Percentiles rank a stretch among this genome's conserved stretches.
Evolutionary conservation across 2,329 filamentous ascomycete species (phyloP).

Genomic region (Ophiocordyceps camponoti-saundersi): DNA sequence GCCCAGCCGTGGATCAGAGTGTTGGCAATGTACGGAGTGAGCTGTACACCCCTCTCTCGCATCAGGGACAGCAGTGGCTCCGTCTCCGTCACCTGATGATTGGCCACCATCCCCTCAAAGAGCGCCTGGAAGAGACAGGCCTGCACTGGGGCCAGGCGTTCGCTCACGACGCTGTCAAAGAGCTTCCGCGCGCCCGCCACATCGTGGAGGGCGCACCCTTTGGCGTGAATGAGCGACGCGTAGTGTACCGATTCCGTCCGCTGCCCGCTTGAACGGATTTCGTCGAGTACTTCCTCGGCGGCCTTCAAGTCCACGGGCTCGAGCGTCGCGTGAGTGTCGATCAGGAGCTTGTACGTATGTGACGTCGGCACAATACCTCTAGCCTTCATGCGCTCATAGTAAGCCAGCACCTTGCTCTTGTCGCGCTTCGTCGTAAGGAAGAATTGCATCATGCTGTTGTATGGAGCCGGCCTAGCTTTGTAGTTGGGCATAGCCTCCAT

Average conservation of each 20-base stretch:
- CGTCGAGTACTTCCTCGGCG: constrained; percentile 66
- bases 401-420: constrained; percentile 79
- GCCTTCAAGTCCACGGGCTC: constrained; percentile 80
- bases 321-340: constrained; percentile 87
- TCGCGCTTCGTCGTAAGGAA: constrained; percentile 96
- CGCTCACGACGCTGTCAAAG: constrained; percentile 65
- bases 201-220: constrained; percentile 86
- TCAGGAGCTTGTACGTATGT: constrained; percentile 93
- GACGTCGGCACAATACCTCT: constrained; percentile 80
- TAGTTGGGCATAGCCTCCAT: constrained; percentile 99
- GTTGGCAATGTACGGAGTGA: constrained; percentile 97
- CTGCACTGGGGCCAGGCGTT: constrained; percentile 50
- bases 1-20: constrained; percentile 97
- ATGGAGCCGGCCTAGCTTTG: constrained; percentile 90
- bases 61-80: constrained; percentile 62
- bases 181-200: constrained; percentile 65
- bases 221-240: constrained; percentile 86
- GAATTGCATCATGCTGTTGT: constrained; percentile 99
- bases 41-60: constrained; percentile 54
- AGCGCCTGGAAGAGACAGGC: constrained; percentile 88
- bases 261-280: constrained; percentile 59
- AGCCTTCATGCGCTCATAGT: constrained; percentile 86
- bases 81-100: constrained; percentile 66
- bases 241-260: constrained; percentile 87
- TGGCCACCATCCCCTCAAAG: constrained; percentile 95